phyloP scores from a whole-genome alignment of 1,139 yeast genomes.

The Kodamaea arcana region DNA sequence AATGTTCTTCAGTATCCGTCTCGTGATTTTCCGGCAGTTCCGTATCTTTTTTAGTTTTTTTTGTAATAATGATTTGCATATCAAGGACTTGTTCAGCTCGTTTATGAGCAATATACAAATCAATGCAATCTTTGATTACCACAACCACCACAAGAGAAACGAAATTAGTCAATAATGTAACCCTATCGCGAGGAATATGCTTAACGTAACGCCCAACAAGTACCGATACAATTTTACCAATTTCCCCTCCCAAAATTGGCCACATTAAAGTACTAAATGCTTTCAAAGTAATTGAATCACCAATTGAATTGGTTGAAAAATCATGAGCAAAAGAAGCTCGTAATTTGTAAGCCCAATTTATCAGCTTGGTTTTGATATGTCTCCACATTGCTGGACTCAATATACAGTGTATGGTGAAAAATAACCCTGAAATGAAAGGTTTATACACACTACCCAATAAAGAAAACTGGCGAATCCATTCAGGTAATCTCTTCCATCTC shows the following conservation, averaged over 20 bases:
- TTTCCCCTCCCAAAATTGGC: constrained; percentile 38
- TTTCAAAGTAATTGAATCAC: constrained; percentile 25
- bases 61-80: constrained; percentile 8
- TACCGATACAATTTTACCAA: constrained; percentile 24
- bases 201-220: constrained; percentile 9
- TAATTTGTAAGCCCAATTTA: constrained; percentile 18
- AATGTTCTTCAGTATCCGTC: constrained; percentile 1
- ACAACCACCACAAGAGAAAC: constrained; percentile 39
- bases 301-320: constrained; percentile 26
- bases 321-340: constrained; percentile 35
- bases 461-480: constrained; percentile 1
- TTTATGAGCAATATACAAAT: constrained; percentile 27
- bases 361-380: constrained; percentile 4
- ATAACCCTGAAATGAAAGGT: not conserved
- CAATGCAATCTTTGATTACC: constrained; percentile 34
- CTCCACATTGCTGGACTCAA: not conserved
- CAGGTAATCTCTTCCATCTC: not conserved
- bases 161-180: constrained; percentile 40
- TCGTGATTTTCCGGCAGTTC: not conserved
- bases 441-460: constrained; percentile 1
- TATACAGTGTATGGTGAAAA: not conserved
- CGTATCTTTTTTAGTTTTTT: not conserved
- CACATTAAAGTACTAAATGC: constrained; percentile 34
- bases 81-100: constrained; percentile 19
- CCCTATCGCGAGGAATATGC: constrained; percentile 33